Evolutionary conservation across 768 basidiomycete species (phyloP), one percentile per base, ranked within the genome.

Genomic region (Tulasnella sp.): DNA sequence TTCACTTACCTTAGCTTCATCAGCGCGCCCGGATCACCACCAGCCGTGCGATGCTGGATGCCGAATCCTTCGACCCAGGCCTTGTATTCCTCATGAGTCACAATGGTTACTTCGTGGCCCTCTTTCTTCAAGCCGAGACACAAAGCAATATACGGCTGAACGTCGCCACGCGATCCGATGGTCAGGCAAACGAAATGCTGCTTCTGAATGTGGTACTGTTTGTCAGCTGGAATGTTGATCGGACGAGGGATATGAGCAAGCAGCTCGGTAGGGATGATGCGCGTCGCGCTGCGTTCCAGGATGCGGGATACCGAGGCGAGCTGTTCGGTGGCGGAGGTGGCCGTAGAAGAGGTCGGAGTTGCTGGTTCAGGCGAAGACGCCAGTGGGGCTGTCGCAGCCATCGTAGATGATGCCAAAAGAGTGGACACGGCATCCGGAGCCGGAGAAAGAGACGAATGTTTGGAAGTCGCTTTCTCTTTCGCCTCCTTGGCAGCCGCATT

Each of bases 1-100:
- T n/a, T 27, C 40, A 68, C 76, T 68, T 14, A 38, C 58, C 86
- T 88, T 6, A 92, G 85, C 82, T 91, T 91, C 91, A 92, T 92
- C 83, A 92, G 83, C 2, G 89, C 89, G 0, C 90, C 91, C 0
- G 92, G 91, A 84, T 93, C 92, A 8, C 91, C 92, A 2, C 92
- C 92, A 21, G 91, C 91, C 46, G 88, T 87, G 38, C 91, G 87
- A 84, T 91, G 90, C 48, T 84, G 85, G 78, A 93, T 86, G 4
- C 89, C 90, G 83, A 90, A 92, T 9, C 89, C 87, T 79, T 88
- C 87, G 40, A 92, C 85, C 91, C 91, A 92, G 1, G 82, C 84
- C 81, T 88, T 88, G 83, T 76, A 84, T 84, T 86, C 84, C 81
- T 86, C 85, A 83, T 89, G 88, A 10, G 88, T 89, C 18, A 89